A percentile compares a stretch with the other conserved stretches of the same genome.
Conservation (phyloP, 306 rosid species). For the peach (Prunus persica) region Prunus_persica_NCBIv2 NC_034012.1:3604501-3605000, state of each 20-base stretch:
- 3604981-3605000: too few relatives aligned
- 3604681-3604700: neutral
- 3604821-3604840: too few relatives aligned
- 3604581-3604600: conserved; percentile 27
- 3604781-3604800: too few relatives aligned
- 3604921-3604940: too few relatives aligned
- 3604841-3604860: too few relatives aligned
- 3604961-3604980: too few relatives aligned
- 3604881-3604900: too few relatives aligned
- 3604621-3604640: conserved; percentile 23
- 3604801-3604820: too few relatives aligned
- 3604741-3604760: neutral
- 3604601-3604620: conserved; percentile 30
- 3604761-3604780: neutral
- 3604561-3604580: conserved; percentile 1
- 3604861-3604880: too few relatives aligned
- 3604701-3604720: neutral
- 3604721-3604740: neutral
- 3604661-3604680: conserved; percentile 36
- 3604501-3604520: conserved; percentile 30
- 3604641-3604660: conserved; percentile 38
- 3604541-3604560: conserved; percentile 25
- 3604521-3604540: conserved; percentile 31
- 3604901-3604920: too few relatives aligned
- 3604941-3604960: too few relatives aligned